These are phyloP conservation scores for Piper betle DNA, from an alignment of 164 flowering plant genomes.

Conservation along the genomic window DNA sequence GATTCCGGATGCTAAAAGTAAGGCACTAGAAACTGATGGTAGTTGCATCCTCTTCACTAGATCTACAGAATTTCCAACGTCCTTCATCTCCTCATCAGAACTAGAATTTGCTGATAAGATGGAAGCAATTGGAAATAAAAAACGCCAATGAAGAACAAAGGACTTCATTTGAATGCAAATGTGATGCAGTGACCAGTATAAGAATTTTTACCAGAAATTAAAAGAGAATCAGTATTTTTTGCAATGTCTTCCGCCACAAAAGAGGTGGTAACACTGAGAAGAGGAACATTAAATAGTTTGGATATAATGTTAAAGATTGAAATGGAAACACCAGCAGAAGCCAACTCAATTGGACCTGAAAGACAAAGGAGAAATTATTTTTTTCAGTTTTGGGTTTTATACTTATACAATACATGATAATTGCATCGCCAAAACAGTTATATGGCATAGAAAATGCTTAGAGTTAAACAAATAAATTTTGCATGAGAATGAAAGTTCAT, in stretches of 20 bases:
- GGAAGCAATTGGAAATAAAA: neutral
- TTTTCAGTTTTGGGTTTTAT: neutral
- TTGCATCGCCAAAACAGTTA: no score
- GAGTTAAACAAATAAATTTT: neutral
- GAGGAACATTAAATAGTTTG: slow-evolving; percentile 92
- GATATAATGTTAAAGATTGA: slow-evolving; percentile 79
- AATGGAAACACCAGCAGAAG: slow-evolving; percentile 87
- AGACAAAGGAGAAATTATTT: no score
- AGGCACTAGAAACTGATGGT: slow-evolving; percentile 88
- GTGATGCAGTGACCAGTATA: neutral
- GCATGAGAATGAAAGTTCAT: neutral
- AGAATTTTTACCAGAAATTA: slow-evolving; percentile 33
- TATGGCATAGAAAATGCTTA: no score
- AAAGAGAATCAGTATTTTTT: slow-evolving; percentile 22
- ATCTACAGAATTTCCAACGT: slow-evolving; percentile 14
- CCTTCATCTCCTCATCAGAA: slow-evolving; percentile 18
- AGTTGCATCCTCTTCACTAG: slow-evolving; percentile 48
- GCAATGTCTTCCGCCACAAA: slow-evolving; percentile 92
- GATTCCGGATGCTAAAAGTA: slow-evolving; percentile 63
- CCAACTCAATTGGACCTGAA: slow-evolving; percentile 82
- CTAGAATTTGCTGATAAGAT: slow-evolving; percentile 12
- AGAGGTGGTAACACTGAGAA: slow-evolving; percentile 93
- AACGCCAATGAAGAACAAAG: neutral
- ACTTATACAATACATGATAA: neutral
- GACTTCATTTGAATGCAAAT: neutral